These are phyloP conservation scores for Phytophthora sp. DNA, from an alignment of 352 stramenopile genomes.

Conservation along the genomic window DNA sequence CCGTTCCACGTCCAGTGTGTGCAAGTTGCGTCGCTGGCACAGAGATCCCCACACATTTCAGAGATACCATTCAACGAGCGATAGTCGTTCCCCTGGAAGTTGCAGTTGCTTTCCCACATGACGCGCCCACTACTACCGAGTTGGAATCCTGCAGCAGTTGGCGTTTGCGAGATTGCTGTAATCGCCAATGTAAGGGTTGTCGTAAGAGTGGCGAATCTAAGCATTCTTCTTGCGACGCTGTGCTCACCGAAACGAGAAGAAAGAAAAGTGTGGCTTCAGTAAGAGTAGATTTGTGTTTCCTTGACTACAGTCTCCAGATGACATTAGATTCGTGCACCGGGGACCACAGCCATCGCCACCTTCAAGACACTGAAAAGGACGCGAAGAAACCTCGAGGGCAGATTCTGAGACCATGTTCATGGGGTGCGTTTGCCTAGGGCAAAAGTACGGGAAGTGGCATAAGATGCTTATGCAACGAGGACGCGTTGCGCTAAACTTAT, in stretches of 20 bases:
- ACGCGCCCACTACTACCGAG: slow-evolving; percentile 21
- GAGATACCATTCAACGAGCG: slow-evolving; percentile 12
- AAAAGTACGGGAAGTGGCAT: too few relatives aligned
- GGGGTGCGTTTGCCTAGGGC: background rate
- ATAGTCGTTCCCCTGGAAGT: slow-evolving; percentile 29
- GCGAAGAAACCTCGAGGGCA: slow-evolving; percentile 11
- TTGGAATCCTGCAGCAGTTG: slow-evolving; percentile 10
- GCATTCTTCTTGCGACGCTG: background rate
- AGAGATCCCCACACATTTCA: slow-evolving; percentile 36
- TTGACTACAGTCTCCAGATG: too few relatives aligned
- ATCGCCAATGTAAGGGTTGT: background rate
- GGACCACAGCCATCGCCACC: background rate
- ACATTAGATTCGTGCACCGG: background rate
- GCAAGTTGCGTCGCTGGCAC: slow-evolving; percentile 24
- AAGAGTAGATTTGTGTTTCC: background rate
- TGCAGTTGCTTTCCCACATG: slow-evolving; percentile 33
- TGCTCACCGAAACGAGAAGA: background rate
- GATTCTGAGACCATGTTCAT: too few relatives aligned
- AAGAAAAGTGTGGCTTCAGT: slow-evolving; percentile 1
- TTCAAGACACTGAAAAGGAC: slow-evolving; percentile 3
- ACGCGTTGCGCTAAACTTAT: too few relatives aligned
- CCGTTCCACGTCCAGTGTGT: slow-evolving; percentile 36
- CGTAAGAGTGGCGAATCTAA: slow-evolving; percentile 4
- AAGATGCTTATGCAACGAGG: too few relatives aligned
- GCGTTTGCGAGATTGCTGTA: background rate